Evolutionary conservation across 306 rosid genomes (phyloP).

Genomic region (Begonia masoniana): DNA sequence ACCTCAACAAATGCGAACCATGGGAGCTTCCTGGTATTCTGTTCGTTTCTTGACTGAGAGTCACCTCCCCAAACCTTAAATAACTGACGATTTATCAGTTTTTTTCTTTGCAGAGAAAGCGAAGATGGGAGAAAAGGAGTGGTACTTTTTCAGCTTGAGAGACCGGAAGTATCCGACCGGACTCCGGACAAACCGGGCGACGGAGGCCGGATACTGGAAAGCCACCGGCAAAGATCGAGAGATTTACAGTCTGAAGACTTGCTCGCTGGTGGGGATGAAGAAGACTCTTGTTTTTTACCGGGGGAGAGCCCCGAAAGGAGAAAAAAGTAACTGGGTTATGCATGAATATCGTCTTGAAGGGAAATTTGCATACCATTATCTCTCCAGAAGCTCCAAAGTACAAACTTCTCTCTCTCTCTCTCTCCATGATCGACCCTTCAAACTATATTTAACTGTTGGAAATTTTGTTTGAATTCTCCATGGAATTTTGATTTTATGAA

Average conservation of each 20-base stretch:
- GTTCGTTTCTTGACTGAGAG: neutral
- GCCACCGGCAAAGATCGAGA: slow-evolving; percentile 96
- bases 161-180: slow-evolving; percentile 69
- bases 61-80: too few relatives aligned
- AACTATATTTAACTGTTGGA: too few relatives aligned
- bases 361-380: slow-evolving; percentile 77
- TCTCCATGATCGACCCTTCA: too few relatives aligned
- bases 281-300: slow-evolving; percentile 85
- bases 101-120: slow-evolving; percentile 48
- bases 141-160: slow-evolving; percentile 86
- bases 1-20: slow-evolving; percentile 95
- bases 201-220: slow-evolving; percentile 98
- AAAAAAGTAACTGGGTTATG: slow-evolving; percentile 16
- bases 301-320: slow-evolving; percentile 94
- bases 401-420: neutral
- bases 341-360: slow-evolving; percentile 62
- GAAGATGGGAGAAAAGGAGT: slow-evolving; percentile 94
- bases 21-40: slow-evolving; percentile 89
- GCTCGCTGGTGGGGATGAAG: slow-evolving; percentile 90
- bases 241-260: slow-evolving; percentile 48
- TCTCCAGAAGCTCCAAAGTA: slow-evolving; percentile 65
- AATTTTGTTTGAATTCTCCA: too few relatives aligned
- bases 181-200: slow-evolving; percentile 65
- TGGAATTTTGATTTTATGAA: too few relatives aligned
- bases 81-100: too few relatives aligned